Evolutionary conservation across 78 protist genomes (phyloP), one percentile per base, ranked within the genome.

Genomic region (Blattamonas nauphoetae): DNA sequence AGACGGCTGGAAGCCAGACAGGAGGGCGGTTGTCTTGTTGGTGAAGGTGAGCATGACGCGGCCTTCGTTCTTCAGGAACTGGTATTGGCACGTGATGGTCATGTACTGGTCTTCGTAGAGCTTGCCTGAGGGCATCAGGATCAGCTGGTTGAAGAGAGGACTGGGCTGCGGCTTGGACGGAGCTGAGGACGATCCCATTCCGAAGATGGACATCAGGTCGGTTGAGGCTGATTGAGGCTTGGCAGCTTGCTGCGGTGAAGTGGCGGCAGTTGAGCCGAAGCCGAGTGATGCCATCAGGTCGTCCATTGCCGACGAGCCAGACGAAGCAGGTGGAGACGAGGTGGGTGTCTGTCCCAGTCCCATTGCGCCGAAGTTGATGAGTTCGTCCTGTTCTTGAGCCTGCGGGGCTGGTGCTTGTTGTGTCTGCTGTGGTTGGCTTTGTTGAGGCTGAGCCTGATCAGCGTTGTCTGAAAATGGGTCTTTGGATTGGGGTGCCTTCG

Each of bases 1-100:
- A n/a, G n/a, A n/a, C n/a, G n/a, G n/a, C n/a, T n/a, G n/a, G n/a
- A n/a, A n/a, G n/a, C n/a, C n/a, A n/a, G n/a, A n/a, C n/a, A n/a
- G n/a, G n/a, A n/a, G n/a, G n/a, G n/a, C n/a, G n/a, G 45, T 32
- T 29, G 77, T 0, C 86, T 87, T 87, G 86, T 87, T 87, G 34
- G 86, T 85, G 45, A 35, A 81, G 89, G 3, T 82, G 45, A 87
- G 44, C 42, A 34, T 45, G 1, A 87, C 0, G 4, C 86, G 85
- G 35, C 89, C 89, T 45, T 82, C 83, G 78, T 32, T 41, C 43
- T 41, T n/a, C 2, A n/a, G 0, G 41, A 45, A 87, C 89, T 87
- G 86, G 43, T 3, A 42, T 45, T 87, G 79, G 86, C 79, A 3
- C 29, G 79, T 85, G 34, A 87, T 5, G 35, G 79, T 83, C 35